Conservation (phyloP, 2,329 filamentous ascomycete species). For the Alternaria gaisen region DNA sequence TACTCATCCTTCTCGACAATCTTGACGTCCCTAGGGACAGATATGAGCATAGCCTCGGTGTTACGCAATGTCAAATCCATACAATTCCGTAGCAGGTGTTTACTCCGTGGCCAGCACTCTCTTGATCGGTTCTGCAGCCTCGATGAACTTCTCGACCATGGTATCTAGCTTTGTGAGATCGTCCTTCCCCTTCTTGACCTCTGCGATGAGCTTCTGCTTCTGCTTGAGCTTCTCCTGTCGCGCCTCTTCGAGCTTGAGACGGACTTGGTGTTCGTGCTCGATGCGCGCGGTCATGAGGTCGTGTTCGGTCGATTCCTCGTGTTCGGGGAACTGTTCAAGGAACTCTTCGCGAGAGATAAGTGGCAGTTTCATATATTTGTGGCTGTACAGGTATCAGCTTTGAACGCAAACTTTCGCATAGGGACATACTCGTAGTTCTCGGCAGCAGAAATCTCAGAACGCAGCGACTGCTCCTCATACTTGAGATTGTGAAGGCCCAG, state of each 20-base stretch:
- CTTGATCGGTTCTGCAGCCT: constrained; percentile 88
- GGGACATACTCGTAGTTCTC: constrained; percentile 84
- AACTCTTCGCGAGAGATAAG: constrained; percentile 87
- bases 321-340: constrained; percentile 76
- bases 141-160: constrained; percentile 92
- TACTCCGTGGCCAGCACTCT: constrained; percentile 81
- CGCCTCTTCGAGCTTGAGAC: constrained; percentile 85
- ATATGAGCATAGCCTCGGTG: neutral
- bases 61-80: neutral
- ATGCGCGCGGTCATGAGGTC: constrained; percentile 89
- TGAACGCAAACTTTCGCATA: neutral
- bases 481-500: constrained; percentile 94
- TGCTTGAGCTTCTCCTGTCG: constrained; percentile 70
- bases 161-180: constrained; percentile 90
- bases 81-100: neutral
- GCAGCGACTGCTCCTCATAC: constrained; percentile 92
- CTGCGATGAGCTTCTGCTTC: constrained; percentile 73
- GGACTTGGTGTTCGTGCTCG: constrained; percentile 85
- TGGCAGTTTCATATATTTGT: constrained; percentile 87
- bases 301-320: constrained; percentile 75
- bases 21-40: neutral
- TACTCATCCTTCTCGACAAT: neutral
- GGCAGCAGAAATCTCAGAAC: constrained; percentile 88
- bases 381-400: constrained; percentile 60
- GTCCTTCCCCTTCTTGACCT: constrained; percentile 93